Evolutionary conservation across 257 asterid genomes (phyloP).

Genomic region (Solanum appendiculatum): DNA sequence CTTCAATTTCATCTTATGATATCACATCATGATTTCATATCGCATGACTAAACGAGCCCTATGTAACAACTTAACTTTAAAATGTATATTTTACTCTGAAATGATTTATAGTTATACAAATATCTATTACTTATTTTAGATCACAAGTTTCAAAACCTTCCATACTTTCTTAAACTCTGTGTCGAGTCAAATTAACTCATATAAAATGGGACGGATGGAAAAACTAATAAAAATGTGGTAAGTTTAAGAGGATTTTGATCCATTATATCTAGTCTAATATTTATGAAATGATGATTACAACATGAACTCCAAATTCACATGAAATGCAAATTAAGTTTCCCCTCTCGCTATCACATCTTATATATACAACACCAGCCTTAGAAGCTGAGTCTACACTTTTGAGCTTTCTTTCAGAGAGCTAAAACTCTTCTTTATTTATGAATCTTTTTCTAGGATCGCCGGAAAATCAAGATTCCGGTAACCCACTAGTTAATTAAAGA

Average conservation of each 20-base stretch:
- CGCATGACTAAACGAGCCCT: too few relatives aligned
- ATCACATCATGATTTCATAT: too few relatives aligned
- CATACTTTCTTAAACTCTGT: too few relatives aligned
- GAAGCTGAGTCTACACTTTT: constrained; percentile 5
- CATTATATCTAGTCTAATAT: neutral
- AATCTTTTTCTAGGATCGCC: constrained; percentile 16
- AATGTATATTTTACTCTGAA: too few relatives aligned
- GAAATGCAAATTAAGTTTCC: constrained; percentile 21
- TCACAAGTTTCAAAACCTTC: too few relatives aligned
- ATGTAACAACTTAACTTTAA: too few relatives aligned
- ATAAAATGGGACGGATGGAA: too few relatives aligned
- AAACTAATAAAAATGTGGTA: too few relatives aligned
- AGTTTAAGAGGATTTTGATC: neutral
- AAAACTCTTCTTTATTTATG: neutral
- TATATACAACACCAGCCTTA: constrained; percentile 35
- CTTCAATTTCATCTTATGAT: too few relatives aligned
- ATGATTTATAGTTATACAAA: too few relatives aligned
- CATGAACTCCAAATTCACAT: constrained; percentile 54
- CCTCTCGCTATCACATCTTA: constrained; percentile 20
- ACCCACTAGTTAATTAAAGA: neutral
- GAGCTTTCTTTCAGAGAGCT: constrained; percentile 5
- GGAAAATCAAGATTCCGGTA: constrained; percentile 26
- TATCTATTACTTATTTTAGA: too few relatives aligned
- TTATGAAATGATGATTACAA: neutral
- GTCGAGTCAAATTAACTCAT: too few relatives aligned